Base-by-base conservation (phyloP, 2,329 filamentous ascomycete species). In the Claviceps quebecensis region DNA sequence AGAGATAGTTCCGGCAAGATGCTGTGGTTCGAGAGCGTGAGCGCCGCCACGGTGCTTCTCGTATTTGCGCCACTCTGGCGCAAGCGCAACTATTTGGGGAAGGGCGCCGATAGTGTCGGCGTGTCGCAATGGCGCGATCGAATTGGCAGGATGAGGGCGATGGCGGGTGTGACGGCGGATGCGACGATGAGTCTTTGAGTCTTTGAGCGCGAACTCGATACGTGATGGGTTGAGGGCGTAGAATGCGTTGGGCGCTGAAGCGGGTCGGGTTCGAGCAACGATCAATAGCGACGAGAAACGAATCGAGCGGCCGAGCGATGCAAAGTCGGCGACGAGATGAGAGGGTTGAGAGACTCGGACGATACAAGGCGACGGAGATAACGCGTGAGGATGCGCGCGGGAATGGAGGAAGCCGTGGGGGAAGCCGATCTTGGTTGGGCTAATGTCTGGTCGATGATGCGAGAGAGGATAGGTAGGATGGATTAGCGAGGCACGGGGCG, bases 1-100 rank as follows among this genome's bases (percentile, higher is more conserved):
- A 80, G 69, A 55, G 77, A 79, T 55, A 81, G 71, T 63, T 78
- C 74, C 59, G 73, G 69, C 51, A 64, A 57, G 73, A 69, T 53
- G 65, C 59, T 73, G 67, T 72, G 73, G 63, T 67, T 74, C 65
- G 76, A 67, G 59, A 77, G 68, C 53, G 74, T 77, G 64, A 78
- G 74, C 62, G 76, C 76, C 65, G 75, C 77, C 77, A 79, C 72
- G 65, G 61, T 70, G 69, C 67, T 8, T 59, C 61, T 54, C 55
- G 49, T 43, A 56, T 55, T 55, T 59, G 63, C 64, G 64, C 64
- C 56, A 45, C 38, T 48, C 48, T 49, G 52, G 52, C 48, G 50
- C 52, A 53, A 51, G 52, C 56, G 53, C 55, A 37, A 37, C 37
- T 40, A 34, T 14, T 29, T 5, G 40, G 48, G 39, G 9, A 19